Percentiles rank a stretch among this genome's conserved stretches.
phyloP scores from a whole-genome alignment of 2,329 filamentous ascomycete genomes.

The Monilinia fructigena region DNA sequence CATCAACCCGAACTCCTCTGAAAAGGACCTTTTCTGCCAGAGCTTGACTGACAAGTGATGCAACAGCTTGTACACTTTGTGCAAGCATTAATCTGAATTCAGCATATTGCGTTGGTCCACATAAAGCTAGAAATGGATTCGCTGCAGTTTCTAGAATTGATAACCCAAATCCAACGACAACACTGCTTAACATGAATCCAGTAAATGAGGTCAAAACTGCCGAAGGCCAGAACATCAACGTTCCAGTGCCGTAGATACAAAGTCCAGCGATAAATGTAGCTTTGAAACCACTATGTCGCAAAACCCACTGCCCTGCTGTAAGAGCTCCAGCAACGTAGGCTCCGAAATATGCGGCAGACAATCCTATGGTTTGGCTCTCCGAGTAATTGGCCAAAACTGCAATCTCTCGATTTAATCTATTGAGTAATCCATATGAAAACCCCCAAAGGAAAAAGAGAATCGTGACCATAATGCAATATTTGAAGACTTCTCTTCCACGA shows the following conservation, averaged over 20 bases:
- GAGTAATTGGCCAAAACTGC: constrained; percentile 58
- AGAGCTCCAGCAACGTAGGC: constrained; percentile 70
- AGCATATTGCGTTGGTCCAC: constrained; percentile 69
- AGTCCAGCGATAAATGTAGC: constrained; percentile 77
- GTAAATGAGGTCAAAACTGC: constrained; percentile 71
- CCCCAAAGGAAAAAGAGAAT: constrained; percentile 88
- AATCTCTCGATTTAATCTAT: constrained; percentile 73
- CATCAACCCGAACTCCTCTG: constrained; percentile 47
- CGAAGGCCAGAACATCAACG: constrained; percentile 85
- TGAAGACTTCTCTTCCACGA: constrained; percentile 62
- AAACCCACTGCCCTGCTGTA: constrained; percentile 66
- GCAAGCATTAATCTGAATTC: constrained; percentile 74
- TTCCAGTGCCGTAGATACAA: constrained; percentile 70
- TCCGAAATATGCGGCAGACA: constrained; percentile 70
- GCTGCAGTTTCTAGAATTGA: constrained; percentile 77
- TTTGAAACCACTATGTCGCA: constrained; percentile 73
- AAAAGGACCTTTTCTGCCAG: constrained; percentile 76
- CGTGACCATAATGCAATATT: constrained; percentile 72
- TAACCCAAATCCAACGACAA: constrained; percentile 75
- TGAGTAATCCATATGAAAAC: constrained; percentile 82
- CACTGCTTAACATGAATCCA: constrained; percentile 71
- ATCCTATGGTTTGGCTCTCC: constrained; percentile 60
- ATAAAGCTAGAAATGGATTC: constrained; percentile 71
- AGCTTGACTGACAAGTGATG: constrained; percentile 68
- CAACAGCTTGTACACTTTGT: constrained; percentile 74